Evolutionary conservation across 208 protist species (phyloP).

Genomic region (Naegleria fowleri): DNA sequence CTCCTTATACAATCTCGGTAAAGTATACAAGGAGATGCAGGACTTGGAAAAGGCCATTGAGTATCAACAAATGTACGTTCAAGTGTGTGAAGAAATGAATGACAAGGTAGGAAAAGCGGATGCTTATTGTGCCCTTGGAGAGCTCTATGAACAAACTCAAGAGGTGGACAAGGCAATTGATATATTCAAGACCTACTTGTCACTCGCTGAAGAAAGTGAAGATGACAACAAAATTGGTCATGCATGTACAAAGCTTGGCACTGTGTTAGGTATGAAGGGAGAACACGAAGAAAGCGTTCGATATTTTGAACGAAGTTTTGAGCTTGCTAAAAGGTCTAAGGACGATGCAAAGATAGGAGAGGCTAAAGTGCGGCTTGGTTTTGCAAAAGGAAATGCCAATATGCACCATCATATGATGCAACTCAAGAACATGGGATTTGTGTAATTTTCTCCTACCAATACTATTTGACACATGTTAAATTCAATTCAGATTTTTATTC

Average conservation of each 20-base stretch:
- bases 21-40: neutral
- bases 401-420: neutral
- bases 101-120: conserved; percentile 1
- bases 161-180: neutral
- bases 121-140: neutral
- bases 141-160: neutral
- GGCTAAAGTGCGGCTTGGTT: neutral
- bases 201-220: neutral
- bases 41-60: neutral
- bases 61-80: neutral
- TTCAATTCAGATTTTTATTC: too few species aligned
- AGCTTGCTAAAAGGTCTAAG: neutral
- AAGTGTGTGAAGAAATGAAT: neutral
- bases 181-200: neutral
- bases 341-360: neutral
- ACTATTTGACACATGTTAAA: too few species aligned
- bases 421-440: neutral
- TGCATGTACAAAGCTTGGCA: neutral
- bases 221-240: neutral
- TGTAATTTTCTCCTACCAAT: too few species aligned
- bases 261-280: neutral
- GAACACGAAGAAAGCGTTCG: neutral
- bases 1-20: neutral
- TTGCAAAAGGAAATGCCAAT: conserved; percentile 18
- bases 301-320: neutral